Evolutionary conservation across 148 eudicot species (phyloP).

Genomic region (Vaccinium myrtillus): DNA sequence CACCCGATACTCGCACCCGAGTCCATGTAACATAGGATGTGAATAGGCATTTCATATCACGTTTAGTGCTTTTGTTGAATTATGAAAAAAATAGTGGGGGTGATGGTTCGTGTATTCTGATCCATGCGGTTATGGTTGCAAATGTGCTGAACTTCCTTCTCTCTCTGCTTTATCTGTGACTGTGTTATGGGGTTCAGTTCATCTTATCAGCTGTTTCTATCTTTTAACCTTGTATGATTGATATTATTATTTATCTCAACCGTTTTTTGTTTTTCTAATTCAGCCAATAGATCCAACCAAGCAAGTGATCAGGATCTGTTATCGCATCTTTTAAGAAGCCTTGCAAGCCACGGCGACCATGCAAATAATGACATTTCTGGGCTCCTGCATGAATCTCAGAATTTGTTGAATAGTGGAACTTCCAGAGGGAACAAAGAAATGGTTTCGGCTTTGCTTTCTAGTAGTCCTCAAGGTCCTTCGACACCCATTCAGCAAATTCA

Average conservation of each 20-base stretch:
- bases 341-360: slow-evolving; percentile 8
- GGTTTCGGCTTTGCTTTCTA: slow-evolving; percentile 13
- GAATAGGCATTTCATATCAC: too few relatives aligned
- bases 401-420: slow-evolving; percentile 7
- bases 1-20: too few relatives aligned
- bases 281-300: slow-evolving; percentile 15
- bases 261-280: not conserved
- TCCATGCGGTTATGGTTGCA: not conserved
- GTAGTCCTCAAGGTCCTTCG: slow-evolving; percentile 27
- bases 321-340: slow-evolving; percentile 12
- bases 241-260: not conserved
- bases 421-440: not conserved
- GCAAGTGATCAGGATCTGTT: slow-evolving; percentile 7
- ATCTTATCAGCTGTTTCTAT: not conserved
- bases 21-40: too few relatives aligned
- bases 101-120: not conserved
- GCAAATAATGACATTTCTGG: slow-evolving; percentile 13
- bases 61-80: too few relatives aligned
- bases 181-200: not conserved
- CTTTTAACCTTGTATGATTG: not conserved
- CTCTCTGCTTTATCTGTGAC: not conserved
- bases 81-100: too few relatives aligned
- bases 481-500: slow-evolving; percentile 32
- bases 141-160: not conserved
- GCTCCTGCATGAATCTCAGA: slow-evolving; percentile 13